Conservation (phyloP, 2,329 filamentous ascomycete genomes). For the Penicillium sp. region DNA sequence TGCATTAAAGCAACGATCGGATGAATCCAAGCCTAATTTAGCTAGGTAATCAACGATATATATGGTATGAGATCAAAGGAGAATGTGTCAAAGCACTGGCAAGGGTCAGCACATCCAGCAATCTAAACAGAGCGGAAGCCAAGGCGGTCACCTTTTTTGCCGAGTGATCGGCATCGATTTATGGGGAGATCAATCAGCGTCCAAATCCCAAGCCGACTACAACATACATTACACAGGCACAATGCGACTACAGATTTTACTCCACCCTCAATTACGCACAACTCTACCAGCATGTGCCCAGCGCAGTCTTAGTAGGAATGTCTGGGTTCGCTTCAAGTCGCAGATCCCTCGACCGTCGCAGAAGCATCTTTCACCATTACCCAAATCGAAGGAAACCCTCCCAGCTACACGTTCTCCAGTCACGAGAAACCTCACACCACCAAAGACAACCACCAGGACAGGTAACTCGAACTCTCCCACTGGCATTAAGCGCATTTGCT, state of each 20-base stretch:
- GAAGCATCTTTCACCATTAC: constrained; percentile 19
- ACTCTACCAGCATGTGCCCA: constrained; percentile 26
- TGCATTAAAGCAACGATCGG: background rate
- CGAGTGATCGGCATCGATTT: constrained; percentile 5
- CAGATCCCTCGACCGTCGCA: constrained; percentile 24
- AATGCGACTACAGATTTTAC: constrained; percentile 29
- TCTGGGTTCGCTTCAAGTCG: constrained; percentile 32
- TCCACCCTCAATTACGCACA: constrained; percentile 32
- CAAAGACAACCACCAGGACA: constrained; percentile 29
- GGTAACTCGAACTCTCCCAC: constrained; percentile 18
- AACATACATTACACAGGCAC: background rate
- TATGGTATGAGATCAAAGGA: background rate
- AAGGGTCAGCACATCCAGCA: background rate
- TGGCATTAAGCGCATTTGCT: background rate
- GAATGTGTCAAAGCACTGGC: background rate
- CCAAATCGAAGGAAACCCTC: constrained; percentile 23
- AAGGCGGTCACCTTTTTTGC: constrained; percentile 4
- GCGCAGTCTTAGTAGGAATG: constrained; percentile 25
- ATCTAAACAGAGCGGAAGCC: constrained; percentile 1
- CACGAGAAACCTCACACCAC: constrained; percentile 10
- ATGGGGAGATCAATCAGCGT: constrained; percentile 6
- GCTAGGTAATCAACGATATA: constrained; percentile 5
- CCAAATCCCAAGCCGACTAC: constrained; percentile 5
- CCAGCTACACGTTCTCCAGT: constrained; percentile 13
- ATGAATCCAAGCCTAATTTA: constrained; percentile 2